phyloP scores from a whole-genome alignment of 192 early-diverging fungal genomes.

The Irineochytrium annulatum region DNA sequence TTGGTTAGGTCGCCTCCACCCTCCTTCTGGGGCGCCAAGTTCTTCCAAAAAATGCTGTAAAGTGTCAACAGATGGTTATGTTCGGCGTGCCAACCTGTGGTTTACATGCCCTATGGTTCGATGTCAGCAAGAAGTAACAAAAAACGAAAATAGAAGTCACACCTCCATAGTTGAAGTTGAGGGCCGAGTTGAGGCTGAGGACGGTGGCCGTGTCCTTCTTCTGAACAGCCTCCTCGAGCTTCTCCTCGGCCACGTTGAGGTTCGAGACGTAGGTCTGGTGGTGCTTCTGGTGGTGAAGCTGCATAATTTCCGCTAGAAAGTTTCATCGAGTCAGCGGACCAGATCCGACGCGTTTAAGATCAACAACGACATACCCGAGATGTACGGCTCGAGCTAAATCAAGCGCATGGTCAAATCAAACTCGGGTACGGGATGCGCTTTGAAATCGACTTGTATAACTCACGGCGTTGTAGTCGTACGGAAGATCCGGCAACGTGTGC shows the following conservation, averaged over 20 bases:
- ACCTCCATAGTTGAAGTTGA: constrained; percentile 95
- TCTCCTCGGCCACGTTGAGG: constrained; percentile 90
- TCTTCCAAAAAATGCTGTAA: constrained; percentile 84
- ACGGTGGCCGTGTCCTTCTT: constrained; percentile 68
- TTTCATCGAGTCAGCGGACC: neutral
- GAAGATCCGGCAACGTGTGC: constrained; percentile 83
- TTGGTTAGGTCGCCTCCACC: constrained; percentile 75
- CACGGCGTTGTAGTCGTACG: constrained; percentile 74
- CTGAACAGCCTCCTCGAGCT: constrained; percentile 66
- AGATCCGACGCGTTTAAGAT: neutral
- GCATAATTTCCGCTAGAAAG: constrained; percentile 77
- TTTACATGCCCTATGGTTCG: constrained; percentile 28
- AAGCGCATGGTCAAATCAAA: constrained; percentile 1
- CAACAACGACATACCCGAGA: constrained; percentile 47
- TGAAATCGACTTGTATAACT: no score
- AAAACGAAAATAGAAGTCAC: constrained; percentile 18
- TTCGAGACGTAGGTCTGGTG: constrained; percentile 87
- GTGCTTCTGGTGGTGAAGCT: constrained; percentile 92
- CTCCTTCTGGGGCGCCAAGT: constrained; percentile 75
- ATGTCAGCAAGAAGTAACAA: neutral
- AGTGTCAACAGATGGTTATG: neutral
- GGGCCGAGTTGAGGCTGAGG: constrained; percentile 70
- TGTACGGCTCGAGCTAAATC: constrained; percentile 82
- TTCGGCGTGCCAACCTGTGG: constrained; percentile 22
- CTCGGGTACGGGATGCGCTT: neutral